Percentiles rank a stretch among this genome's conserved stretches.
Conservation (phyloP, 306 rosid species). For the Calophaca sinica region DNA sequence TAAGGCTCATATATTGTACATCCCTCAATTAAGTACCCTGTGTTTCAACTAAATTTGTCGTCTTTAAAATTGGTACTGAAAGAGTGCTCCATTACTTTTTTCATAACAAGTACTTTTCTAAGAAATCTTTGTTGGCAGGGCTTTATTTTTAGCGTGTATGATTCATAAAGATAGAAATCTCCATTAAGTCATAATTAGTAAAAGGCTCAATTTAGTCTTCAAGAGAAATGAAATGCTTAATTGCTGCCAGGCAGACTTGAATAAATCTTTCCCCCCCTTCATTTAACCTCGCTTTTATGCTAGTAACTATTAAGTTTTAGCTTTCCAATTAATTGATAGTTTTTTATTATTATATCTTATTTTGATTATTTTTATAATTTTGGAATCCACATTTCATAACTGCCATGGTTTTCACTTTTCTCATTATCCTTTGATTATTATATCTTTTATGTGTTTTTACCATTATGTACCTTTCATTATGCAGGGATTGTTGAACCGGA, state of each 20-base stretch:
- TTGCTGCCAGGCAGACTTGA: constrained; percentile 26
- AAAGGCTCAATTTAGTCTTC: background rate
- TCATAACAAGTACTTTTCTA: background rate
- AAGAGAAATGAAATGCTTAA: constrained; percentile 2
- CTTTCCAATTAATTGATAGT: background rate
- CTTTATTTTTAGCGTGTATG: constrained; percentile 14
- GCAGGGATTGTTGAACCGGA: constrained; percentile 89
- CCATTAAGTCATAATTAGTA: background rate
- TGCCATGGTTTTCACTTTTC: background rate
- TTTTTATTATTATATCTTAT: background rate
- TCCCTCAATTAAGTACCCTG: background rate
- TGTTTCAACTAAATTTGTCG: background rate
- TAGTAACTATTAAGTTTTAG: constrained; percentile 10
- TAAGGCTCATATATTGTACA: background rate
- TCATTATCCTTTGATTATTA: constrained; percentile 2
- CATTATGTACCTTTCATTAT: constrained; percentile 36
- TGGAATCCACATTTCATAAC: background rate
- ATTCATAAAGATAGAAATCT: background rate
- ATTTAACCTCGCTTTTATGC: constrained; percentile 23
- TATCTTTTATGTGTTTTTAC: background rate
- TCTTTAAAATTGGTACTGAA: constrained; percentile 2
- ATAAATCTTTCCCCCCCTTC: background rate
- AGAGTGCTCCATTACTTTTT: constrained; percentile 15
- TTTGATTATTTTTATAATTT: background rate
- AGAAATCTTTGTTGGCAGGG: constrained; percentile 10